A percentile compares a stretch with the other conserved stretches of the same genome.
Conservation (phyloP, 768 basidiomycete genomes). For the Lyophyllum decastes region DNA sequence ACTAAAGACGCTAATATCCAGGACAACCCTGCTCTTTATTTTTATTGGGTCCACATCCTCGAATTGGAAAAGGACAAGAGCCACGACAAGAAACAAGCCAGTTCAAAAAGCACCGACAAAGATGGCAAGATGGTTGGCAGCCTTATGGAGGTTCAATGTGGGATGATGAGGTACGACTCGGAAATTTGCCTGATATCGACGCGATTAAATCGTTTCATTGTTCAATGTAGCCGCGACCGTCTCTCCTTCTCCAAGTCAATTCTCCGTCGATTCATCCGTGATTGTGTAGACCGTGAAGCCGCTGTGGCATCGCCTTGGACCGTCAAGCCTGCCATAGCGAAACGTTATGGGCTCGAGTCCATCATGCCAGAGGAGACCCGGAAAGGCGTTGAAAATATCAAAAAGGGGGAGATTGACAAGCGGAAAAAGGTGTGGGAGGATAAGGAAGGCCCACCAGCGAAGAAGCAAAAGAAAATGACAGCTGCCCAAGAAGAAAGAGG, state of each 20-base stretch:
- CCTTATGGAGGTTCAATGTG: constrained; percentile 80
- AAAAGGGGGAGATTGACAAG: constrained; percentile 90
- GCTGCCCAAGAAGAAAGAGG: constrained; percentile 77
- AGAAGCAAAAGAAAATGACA: constrained; percentile 81
- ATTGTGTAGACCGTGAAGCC: constrained; percentile 91
- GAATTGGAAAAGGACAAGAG: constrained; percentile 75
- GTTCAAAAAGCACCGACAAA: constrained; percentile 51
- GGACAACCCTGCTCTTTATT: constrained; percentile 84
- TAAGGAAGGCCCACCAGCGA: constrained; percentile 78
- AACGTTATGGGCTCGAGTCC: constrained; percentile 80
- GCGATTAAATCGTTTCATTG: background rate
- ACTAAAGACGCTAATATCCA: constrained; percentile 65
- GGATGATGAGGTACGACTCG: constrained; percentile 69
- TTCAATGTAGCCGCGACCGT: constrained; percentile 79
- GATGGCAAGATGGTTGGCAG: constrained; percentile 72
- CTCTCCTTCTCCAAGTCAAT: constrained; percentile 97
- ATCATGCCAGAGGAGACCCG: constrained; percentile 86
- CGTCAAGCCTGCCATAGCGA: constrained; percentile 84
- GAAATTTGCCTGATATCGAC: background rate
- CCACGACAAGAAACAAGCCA: constrained; percentile 57
- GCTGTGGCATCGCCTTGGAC: constrained; percentile 96
- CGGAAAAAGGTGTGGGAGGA: constrained; percentile 90
- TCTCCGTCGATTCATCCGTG: constrained; percentile 92
- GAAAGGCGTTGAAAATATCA: constrained; percentile 75
- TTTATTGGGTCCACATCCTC: constrained; percentile 85